Evolutionary conservation across 2,329 filamentous ascomycete genomes (phyloP), one percentile per base, ranked within the genome.

Genomic region (Trichophaea hybrida): DNA sequence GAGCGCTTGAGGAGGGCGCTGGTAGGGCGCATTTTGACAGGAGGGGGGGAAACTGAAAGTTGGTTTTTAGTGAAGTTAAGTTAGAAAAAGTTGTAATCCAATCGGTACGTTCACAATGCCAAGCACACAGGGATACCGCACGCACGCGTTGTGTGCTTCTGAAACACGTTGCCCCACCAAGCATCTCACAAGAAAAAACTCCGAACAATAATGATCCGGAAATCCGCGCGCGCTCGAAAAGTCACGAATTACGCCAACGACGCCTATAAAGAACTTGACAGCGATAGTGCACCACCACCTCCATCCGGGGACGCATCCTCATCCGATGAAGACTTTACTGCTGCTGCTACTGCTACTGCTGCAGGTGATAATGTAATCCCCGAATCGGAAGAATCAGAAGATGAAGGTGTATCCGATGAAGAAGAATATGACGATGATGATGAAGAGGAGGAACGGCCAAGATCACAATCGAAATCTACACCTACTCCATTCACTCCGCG

Each of bases 1-100:
- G 88, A 93, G 68, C 88, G 84, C 74, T 82, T 83, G 40, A 86
- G 71, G 15, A 87, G 78, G 69, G 76, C 77, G 69, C 81, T 77
- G 68, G 85, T 87, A 64, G 83, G 78, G 71, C 83, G 78, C 85
- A 89, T 89, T 67, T 70, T 74, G 64, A 58, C 60, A 59, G 59
- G 34, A 2, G 33, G 13, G 12, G 48, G n/a, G n/a, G 48, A 24
- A 32, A 46, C 24, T 17, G n/a, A 46, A 5, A 7, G 5, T n/a
- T 46, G n/a, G n/a, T 46, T 46, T 46, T 6, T 6, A 2, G 40
- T 46, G 40, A 17, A 12, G 10, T 46, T 46, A 10, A 2, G 12
- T 1, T 12, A 2, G 38, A 10, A 17, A 17, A 12, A 12, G 12
- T 5, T 6, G 1, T 46, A 46, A 1, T 13, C n/a, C 13, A 46